These are phyloP conservation scores for Cladosporium oxysporum DNA, from an alignment of 2,329 filamentous ascomycete species.

Conservation along the genomic window DNA sequence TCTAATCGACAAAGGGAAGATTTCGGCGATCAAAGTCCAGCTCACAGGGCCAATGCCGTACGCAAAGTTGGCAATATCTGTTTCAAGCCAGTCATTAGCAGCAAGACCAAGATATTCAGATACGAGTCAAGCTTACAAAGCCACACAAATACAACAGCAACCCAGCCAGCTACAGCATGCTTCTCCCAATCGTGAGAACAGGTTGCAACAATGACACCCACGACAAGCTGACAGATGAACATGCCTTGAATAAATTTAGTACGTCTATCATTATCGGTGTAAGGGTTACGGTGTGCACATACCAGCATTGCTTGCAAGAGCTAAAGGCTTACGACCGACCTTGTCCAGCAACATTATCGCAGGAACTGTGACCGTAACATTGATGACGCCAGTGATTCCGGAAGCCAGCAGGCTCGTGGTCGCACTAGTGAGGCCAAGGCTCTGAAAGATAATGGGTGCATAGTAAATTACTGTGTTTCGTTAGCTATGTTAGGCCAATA, in stretches of 20 bases:
- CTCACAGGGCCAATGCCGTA: conserved; percentile 49
- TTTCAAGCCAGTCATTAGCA: background rate
- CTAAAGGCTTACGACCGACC: conserved; percentile 64
- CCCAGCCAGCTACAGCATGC: conserved; percentile 43
- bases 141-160: conserved; percentile 29
- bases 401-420: conserved; percentile 61
- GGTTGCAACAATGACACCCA: conserved; percentile 25
- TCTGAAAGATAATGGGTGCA: conserved; percentile 45
- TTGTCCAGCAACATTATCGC: conserved; percentile 65
- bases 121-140: conserved; percentile 27
- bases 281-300: conserved; percentile 35
- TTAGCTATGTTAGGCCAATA: no score
- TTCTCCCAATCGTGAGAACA: conserved; percentile 1
- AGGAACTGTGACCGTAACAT: conserved; percentile 66
- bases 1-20: conserved; percentile 61
- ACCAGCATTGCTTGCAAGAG: background rate
- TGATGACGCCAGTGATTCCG: conserved; percentile 67
- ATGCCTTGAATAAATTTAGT: background rate
- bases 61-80: conserved; percentile 50
- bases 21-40: conserved; percentile 51
- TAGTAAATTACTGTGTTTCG: conserved; percentile 19
- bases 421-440: background rate
- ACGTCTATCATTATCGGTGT: conserved; percentile 12
- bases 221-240: conserved; percentile 24
- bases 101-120: background rate